These are phyloP conservation scores for Camelina sativa DNA, from an alignment of 345 rosid species.

Conservation along the genomic window DNA sequence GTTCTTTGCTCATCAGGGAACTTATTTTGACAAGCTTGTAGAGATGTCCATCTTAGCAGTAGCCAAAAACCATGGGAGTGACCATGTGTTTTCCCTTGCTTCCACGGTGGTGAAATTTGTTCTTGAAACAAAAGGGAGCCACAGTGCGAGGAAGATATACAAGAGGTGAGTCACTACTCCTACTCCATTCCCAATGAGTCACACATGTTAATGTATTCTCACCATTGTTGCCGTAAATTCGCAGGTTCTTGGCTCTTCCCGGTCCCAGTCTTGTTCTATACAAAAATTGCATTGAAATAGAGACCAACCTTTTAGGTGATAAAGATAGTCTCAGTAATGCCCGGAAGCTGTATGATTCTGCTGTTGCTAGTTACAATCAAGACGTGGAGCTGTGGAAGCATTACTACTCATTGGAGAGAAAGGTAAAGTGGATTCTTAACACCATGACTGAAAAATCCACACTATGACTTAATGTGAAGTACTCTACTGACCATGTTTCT, in stretches of 20 bases:
- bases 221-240: constrained; percentile 7
- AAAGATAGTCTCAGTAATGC: constrained; percentile 61
- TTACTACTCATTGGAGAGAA: constrained; percentile 71
- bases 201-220: constrained; percentile 14
- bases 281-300: constrained; percentile 80
- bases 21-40: constrained; percentile 67
- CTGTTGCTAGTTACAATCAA: constrained; percentile 67
- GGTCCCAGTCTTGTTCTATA: constrained; percentile 71
- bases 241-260: constrained; percentile 84
- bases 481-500: constrained; percentile 13
- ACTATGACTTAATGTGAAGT: not conserved
- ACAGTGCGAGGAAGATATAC: constrained; percentile 65
- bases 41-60: constrained; percentile 64
- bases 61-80: constrained; percentile 62
- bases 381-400: constrained; percentile 69
- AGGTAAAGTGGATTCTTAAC: constrained; percentile 50
- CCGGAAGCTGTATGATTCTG: constrained; percentile 81
- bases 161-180: constrained; percentile 56
- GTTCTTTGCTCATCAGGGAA: constrained; percentile 53
- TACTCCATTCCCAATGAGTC: not conserved
- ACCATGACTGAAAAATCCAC: constrained; percentile 6
- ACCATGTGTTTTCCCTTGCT: constrained; percentile 69
- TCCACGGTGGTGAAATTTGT: constrained; percentile 61
- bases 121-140: constrained; percentile 67
- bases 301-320: constrained; percentile 67